Conservation (phyloP, 2,329 filamentous ascomycete genomes). For the Fusarium musae region DNA sequence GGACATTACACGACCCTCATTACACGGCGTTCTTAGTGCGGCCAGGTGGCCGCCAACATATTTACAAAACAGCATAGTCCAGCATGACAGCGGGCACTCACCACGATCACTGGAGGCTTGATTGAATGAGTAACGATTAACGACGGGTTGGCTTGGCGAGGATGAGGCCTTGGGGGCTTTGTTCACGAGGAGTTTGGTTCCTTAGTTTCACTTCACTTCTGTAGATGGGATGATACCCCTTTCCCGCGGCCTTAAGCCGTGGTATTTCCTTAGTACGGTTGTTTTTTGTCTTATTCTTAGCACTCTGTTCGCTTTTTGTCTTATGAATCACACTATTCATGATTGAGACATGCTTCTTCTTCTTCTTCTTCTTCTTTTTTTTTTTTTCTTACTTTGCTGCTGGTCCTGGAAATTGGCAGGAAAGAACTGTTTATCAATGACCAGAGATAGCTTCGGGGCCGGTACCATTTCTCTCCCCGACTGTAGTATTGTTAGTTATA, state of each 20-base stretch:
- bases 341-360: not conserved
- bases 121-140: slow-evolving; percentile 45
- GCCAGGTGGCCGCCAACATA: slow-evolving; percentile 28
- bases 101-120: slow-evolving; percentile 18
- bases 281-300: not conserved
- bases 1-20: slow-evolving; percentile 30
- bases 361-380: not conserved
- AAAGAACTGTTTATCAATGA: slow-evolving; percentile 46
- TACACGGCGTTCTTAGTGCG: slow-evolving; percentile 40
- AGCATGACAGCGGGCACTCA: slow-evolving; percentile 16
- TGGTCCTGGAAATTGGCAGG: slow-evolving; percentile 5
- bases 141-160: slow-evolving; percentile 32
- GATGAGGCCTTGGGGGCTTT: slow-evolving; percentile 20
- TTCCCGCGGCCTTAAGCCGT: slow-evolving; percentile 29
- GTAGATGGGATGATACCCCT: slow-evolving; percentile 57
- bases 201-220: slow-evolving; percentile 44
- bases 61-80: slow-evolving; percentile 34
- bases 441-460: slow-evolving; percentile 57
- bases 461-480: slow-evolving; percentile 66
- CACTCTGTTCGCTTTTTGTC: not conserved
- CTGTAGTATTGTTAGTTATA: slow-evolving; percentile 52
- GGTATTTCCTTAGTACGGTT: slow-evolving; percentile 20
- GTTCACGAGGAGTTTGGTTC: slow-evolving; percentile 34
- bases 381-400: slow-evolving; percentile 9
- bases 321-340: not conserved